These are phyloP conservation scores for Hyparrhenia diplandra DNA, from an alignment of 176 grass and related monocot genomes.

Conservation along the genomic window DNA sequence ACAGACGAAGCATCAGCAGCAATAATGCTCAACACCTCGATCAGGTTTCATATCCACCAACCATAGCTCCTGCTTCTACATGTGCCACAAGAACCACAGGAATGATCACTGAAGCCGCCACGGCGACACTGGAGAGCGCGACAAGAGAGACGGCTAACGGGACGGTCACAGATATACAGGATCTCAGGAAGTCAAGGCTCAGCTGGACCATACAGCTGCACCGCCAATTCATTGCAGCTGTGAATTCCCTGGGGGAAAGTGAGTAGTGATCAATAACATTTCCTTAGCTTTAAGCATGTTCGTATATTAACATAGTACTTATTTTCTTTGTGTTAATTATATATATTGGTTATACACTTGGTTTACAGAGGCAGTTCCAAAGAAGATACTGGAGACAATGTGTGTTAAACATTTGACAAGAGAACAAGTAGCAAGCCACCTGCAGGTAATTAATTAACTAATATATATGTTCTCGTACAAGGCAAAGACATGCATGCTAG, in stretches of 20 bases:
- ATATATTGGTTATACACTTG: not conserved
- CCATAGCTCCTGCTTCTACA: not conserved
- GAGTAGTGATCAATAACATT: constrained; percentile 14
- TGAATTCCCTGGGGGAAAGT: constrained; percentile 28
- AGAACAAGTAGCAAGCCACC: too few species aligned
- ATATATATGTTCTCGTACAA: too few species aligned
- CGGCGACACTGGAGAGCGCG: not conserved
- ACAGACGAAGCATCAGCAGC: not conserved
- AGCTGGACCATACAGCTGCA: constrained; percentile 42
- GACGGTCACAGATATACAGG: constrained; percentile 30
- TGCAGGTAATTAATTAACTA: not conserved
- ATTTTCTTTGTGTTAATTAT: not conserved
- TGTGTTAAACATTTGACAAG: too few species aligned
- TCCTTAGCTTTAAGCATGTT: not conserved
- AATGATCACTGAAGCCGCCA: not conserved
- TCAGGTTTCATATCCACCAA: not conserved
- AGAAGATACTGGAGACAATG: constrained; percentile 25
- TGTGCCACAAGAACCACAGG: not conserved
- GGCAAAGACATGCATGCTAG: too few species aligned
- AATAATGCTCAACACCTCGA: not conserved
- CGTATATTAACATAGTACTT: not conserved
- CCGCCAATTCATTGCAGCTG: constrained; percentile 37
- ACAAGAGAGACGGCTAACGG: constrained; percentile 2
- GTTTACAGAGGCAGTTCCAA: constrained; percentile 42
- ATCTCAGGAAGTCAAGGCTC: constrained; percentile 38